Evolutionary conservation across 1,139 yeast species (phyloP), one percentile per base, ranked within the genome.

Genomic region (Scheffersomyces titani): DNA sequence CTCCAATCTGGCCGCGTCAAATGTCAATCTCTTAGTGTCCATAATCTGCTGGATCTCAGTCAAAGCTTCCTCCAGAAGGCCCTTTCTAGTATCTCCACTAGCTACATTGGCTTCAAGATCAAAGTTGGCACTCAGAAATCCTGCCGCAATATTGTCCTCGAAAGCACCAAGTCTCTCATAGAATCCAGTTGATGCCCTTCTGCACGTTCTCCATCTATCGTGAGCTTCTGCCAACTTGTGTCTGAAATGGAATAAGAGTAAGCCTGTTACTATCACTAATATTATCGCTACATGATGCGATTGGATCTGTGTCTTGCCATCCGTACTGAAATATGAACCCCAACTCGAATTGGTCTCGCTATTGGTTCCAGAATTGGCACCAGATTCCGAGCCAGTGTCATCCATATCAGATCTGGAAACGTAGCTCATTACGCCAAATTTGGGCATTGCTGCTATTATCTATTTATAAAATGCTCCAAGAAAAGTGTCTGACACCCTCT

Each of bases 1-100:
- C 54, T 76, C 67, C 13, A 83, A 71, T 56, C 97, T 76, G 1
- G 97, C 97, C 51, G 86, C 85, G 67, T 90, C 97, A 69, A 90
- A 90, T 1, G 82, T 65, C 46, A 88, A 57, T 22, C 75, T 68
- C 49, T 73, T 67, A 24, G 75, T 70, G 5, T 74, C 65, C 96
- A 90, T 90, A 19, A 89, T 74, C 45, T 70, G 63, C 57, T 75
- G 74, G 19, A 90, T 85, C 55, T 77, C 81, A 16, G 65, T 65
- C 66, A 85, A 87, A 2, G 90, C 85, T 5, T 61, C 67, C 47
- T 77, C 84, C 68, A 85, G 87, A 50, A 90, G 75, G 0, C 96
- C 96, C 18, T 73, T 66, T 55, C 97, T 79, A 0, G 75, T 52
- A 65, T 90, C 97, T 45, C 74, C 74, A 13, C 71, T 69, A 16